Evolutionary conservation across 1,139 yeast genomes (phyloP), one percentile per base, ranked within the genome.

Genomic region (Citeromyces hawaiiensis): DNA sequence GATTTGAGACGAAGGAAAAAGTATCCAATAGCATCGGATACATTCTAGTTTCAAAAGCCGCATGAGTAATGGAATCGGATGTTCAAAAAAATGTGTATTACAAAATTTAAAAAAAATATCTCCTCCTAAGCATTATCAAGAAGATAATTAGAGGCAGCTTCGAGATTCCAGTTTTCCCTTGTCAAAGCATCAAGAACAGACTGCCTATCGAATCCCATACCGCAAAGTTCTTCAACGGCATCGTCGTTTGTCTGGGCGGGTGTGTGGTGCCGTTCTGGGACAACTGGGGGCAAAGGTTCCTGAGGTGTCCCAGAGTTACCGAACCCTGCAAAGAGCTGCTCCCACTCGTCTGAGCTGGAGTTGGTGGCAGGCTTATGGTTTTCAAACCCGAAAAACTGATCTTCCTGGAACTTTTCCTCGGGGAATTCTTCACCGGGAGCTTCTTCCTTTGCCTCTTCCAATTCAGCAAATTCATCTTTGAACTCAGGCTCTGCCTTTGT

Each of bases 261-360:
- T 30, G 15, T 16, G 30, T 16, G 35, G 16, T 1, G 31, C 30
- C 18, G 18, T n/a, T 9, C 15, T 15, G 38, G 35, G 11, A 35
- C 39, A 10, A 35, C 27, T 3, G 27, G 8, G 11, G 27, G 27
- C 17, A 21, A 13, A 6, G 36, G 17, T 10, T 11, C 31, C 17
- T 27, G 33, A 10, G 31, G 31, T n/a, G 38, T 35, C 3, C 34
- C 39, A 29, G 68, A 67, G 50, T 79, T 82, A 25, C 91, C 91
- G 55, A 86, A 82, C 0, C 94, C 95, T 2, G 94, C 93, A 64
- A 87, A 87, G 27, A 87, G 68, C 58, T 86, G 93, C 52, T 87
- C 96, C 96, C 96, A 87, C 57, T 87, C 96, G 52, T 85, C 94
- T 70, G 27, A 54, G 55, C 11, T 53, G 17, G 33, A 37, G 32